Evolutionary conservation across 192 early-diverging fungal genomes (phyloP).

Genomic region (Rhizoclosmatium sp.): DNA sequence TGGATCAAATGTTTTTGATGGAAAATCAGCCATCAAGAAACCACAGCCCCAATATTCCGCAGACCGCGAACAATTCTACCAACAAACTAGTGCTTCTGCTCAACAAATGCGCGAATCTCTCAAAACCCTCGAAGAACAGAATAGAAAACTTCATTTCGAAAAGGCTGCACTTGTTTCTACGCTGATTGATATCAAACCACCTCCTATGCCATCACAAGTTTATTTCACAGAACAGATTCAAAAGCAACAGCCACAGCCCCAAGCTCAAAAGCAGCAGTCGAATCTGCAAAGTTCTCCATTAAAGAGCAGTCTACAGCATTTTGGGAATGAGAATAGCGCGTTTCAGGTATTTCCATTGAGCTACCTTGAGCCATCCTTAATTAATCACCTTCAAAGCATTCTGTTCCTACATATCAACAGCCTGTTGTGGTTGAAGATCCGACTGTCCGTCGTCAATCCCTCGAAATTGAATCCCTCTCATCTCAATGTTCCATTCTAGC

Average conservation of each 20-base stretch:
- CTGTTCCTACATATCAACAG: neutral
- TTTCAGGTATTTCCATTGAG: too few relatives aligned
- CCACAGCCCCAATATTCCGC: neutral
- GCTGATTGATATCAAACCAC: conserved; percentile 25
- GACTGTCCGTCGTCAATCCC: conserved; percentile 1
- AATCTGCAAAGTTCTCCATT: neutral
- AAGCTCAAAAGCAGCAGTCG: neutral
- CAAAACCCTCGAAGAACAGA: conserved; percentile 4
- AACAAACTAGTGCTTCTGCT: neutral
- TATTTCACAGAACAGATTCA: neutral
- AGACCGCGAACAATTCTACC: neutral
- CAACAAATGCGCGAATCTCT: conserved; percentile 18
- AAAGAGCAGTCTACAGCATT: neutral
- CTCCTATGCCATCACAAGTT: neutral
- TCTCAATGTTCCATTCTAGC: conserved; percentile 21
- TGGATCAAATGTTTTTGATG: conserved; percentile 17
- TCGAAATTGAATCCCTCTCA: conserved; percentile 19
- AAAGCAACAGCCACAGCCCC: neutral
- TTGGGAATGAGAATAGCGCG: neutral
- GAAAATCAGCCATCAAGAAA: neutral
- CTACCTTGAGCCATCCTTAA: too few relatives aligned
- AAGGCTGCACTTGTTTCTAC: conserved; percentile 24
- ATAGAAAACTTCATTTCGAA: conserved; percentile 21
- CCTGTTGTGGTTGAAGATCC: neutral
- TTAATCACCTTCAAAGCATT: neutral